Base-by-base conservation (phyloP, 2,329 filamentous ascomycete genomes). In the Venturiaceae sp. region DNA sequence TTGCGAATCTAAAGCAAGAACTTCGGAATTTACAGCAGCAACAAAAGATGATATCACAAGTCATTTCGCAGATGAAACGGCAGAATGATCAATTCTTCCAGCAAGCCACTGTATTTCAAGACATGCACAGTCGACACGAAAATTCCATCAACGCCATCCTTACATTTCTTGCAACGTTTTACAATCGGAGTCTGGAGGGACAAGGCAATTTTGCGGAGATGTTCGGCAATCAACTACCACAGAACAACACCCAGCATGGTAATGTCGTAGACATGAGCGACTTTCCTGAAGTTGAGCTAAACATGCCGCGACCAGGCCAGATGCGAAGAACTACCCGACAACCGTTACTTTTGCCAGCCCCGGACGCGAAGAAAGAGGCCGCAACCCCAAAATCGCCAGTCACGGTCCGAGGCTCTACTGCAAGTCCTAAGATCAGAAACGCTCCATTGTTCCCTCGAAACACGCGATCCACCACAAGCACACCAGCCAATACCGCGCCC, bases 81-180 rank as follows among this genome's bases (percentile, higher is more conserved):
- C 92, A 96, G 66, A 94, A 97, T 68, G 85, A 90, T 61, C 85
- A 92, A 62, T 81, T 96, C 32, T 95, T 92, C 66, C 87, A 88
- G 58, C 91, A 96, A 71, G 92, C 92, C 0, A 81, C 88, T 47
- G 85, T 88, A 60, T 96, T 96, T 69, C 92, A 97, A 71, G 88
- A 84, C 60, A 84, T 95, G 68, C 92, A 97, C 68, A 91, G 92
- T 65, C 86, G 94, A n/a, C 94, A 99, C 67, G 94, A 99, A 69
- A 96, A 92, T 69, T 96, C 92, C 0, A 97, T 99, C 73, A 97
- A 96, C 68, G 92, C 92, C n/a, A 97, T 99, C 62, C 80, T 99
- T 44, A 95, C 92, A 54, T 97, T 99, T 71, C 80, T 99, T 21
- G 94, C 92, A 50, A 97, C 95, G 13, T 92, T 99, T 44, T 99